A percentile compares a stretch with the other conserved stretches of the same genome.
Conservation (phyloP, 257 asterid species). For the Oldenlandia corymbosa region DNA sequence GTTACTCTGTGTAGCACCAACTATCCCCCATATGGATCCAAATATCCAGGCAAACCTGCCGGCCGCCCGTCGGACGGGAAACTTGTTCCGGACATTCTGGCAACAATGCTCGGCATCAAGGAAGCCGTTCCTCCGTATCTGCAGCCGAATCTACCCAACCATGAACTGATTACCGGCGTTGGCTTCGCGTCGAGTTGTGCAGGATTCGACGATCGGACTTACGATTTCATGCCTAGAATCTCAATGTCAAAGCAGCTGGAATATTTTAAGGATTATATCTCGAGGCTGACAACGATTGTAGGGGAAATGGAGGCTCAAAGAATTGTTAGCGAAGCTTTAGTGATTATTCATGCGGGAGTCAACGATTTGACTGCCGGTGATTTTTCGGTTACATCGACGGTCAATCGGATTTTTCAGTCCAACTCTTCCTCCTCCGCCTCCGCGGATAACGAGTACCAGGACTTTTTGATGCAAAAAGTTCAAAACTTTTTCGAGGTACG, state of each 20-base stretch:
- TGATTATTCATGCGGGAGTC: slow-evolving; percentile 58
- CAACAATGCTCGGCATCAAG: too few relatives aligned
- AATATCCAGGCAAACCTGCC: too few relatives aligned
- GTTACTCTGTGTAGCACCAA: too few relatives aligned
- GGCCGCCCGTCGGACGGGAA: too few relatives aligned
- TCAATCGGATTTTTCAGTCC: slow-evolving; percentile 31
- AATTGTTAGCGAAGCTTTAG: slow-evolving; percentile 36
- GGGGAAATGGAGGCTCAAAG: slow-evolving; percentile 37
- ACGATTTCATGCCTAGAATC: slow-evolving; percentile 36
- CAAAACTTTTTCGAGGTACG: too few relatives aligned
- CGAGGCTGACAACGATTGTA: slow-evolving; percentile 33
- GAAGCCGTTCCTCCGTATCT: slow-evolving; percentile 41
- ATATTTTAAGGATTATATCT: slow-evolving; percentile 34
- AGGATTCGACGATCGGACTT: slow-evolving; percentile 67
- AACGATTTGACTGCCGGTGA: slow-evolving; percentile 54
- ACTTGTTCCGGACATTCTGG: too few relatives aligned
- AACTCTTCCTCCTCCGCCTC: slow-evolving; percentile 14
- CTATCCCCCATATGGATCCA: too few relatives aligned
- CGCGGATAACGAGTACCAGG: slow-evolving; percentile 38
- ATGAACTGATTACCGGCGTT: slow-evolving; percentile 56
- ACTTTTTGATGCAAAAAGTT: slow-evolving; percentile 1
- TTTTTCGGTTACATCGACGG: slow-evolving; percentile 33
- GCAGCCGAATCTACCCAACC: slow-evolving; percentile 43
- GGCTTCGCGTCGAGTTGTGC: slow-evolving; percentile 80
- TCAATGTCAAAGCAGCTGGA: slow-evolving; percentile 42